phyloP scores from a whole-genome alignment of 169 alveolate species.

The Cryptosporidium bovis region DNA sequence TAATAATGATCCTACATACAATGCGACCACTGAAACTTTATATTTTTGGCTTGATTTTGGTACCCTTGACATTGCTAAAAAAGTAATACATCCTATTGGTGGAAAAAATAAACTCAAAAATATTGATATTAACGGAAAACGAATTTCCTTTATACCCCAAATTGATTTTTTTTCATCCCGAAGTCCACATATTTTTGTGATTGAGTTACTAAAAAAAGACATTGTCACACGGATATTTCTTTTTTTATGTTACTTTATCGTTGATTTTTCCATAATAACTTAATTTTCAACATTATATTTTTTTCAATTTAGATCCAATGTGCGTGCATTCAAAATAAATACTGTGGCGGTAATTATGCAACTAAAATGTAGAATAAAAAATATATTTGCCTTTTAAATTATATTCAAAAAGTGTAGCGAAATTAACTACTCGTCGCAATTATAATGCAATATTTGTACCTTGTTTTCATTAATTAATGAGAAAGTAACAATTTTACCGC shows the following conservation, averaged over 20 bases:
- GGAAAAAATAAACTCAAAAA: constrained; percentile 39
- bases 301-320: neutral
- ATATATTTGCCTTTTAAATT: too few relatives aligned
- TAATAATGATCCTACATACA: constrained; percentile 46
- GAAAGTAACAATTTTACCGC: too few relatives aligned
- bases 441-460: too few relatives aligned
- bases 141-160: constrained; percentile 35
- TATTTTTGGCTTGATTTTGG: constrained; percentile 60
- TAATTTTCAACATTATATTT: too few relatives aligned
- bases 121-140: constrained; percentile 43
- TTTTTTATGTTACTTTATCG: too few relatives aligned
- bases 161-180: neutral
- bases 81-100: constrained; percentile 70
- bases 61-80: constrained; percentile 47
- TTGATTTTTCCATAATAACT: too few relatives aligned
- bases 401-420: too few relatives aligned
- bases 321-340: neutral
- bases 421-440: too few relatives aligned
- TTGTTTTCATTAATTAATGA: too few relatives aligned
- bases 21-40: constrained; percentile 39
- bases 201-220: neutral
- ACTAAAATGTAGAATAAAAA: too few relatives aligned
- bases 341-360: too few relatives aligned
- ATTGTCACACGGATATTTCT: neutral
- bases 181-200: neutral